A percentile compares a stretch with the other conserved stretches of the same genome.
These are phyloP conservation scores for Lasiodiplodia citricola DNA, from an alignment of 2,329 filamentous ascomycete genomes.

Conservation along the genomic window DNA sequence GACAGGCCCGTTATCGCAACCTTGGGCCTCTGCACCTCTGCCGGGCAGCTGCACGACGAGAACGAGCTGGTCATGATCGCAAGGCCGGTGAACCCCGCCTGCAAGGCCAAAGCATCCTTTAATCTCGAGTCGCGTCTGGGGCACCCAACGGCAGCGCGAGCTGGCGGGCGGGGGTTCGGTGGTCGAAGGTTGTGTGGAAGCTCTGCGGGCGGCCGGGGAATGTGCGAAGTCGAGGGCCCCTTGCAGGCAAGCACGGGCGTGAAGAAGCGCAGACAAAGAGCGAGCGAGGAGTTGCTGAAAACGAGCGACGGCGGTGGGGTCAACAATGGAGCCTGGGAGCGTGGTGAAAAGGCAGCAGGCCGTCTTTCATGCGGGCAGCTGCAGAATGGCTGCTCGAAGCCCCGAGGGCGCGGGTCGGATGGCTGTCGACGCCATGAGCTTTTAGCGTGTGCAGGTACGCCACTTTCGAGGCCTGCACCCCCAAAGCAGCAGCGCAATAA, in stretches of 20 bases:
- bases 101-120: slow-evolving; percentile 16
- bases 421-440: slow-evolving; percentile 12
- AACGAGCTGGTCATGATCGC: slow-evolving; percentile 24
- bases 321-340: not conserved
- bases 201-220: slow-evolving; percentile 3
- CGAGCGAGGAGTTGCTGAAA: not conserved
- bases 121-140: slow-evolving; percentile 5
- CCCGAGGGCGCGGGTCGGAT: slow-evolving; percentile 1
- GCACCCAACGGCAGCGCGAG: not conserved
- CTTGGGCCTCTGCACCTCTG: slow-evolving; percentile 8
- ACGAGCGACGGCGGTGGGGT: slow-evolving; percentile 11
- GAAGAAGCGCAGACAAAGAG: slow-evolving; percentile 13
- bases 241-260: not conserved
- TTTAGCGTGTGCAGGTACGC: slow-evolving; percentile 10
- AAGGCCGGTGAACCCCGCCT: slow-evolving; percentile 14
- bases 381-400: slow-evolving; percentile 4
- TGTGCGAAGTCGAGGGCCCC: slow-evolving; percentile 10
- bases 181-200: not conserved
- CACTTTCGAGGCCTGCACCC: slow-evolving; percentile 1
- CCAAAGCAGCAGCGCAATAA: slow-evolving; percentile 21
- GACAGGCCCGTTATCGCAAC: slow-evolving; percentile 21
- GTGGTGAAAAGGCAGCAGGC: not conserved
- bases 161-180: not conserved
- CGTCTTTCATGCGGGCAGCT: slow-evolving; percentile 18
- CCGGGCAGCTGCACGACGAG: slow-evolving; percentile 26